Percentiles rank a stretch among this genome's conserved stretches.
Conservation (phyloP, 192 early-diverging fungal species). For the Gamsiella multidivaricata region DNA sequence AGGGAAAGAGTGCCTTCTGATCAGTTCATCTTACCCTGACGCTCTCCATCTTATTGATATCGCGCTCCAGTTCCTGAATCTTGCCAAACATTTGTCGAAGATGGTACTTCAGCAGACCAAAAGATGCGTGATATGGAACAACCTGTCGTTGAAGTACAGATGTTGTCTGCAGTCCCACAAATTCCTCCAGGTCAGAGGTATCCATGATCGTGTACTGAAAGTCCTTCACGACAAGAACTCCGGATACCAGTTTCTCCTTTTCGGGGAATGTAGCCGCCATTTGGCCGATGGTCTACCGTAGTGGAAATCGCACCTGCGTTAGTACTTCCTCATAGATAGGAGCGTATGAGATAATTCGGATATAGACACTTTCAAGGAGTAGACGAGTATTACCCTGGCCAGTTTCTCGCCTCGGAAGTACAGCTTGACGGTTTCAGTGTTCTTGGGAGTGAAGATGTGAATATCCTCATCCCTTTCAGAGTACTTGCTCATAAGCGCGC, state of each 20-base stretch:
- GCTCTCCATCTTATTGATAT: constrained; percentile 37
- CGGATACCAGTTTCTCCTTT: constrained; percentile 73
- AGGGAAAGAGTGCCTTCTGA: background rate
- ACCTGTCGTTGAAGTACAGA: constrained; percentile 81
- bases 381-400: constrained; percentile 71
- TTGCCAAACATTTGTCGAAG: constrained; percentile 95
- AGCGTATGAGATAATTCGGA: background rate
- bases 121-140: constrained; percentile 80
- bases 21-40: constrained; percentile 38
- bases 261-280: constrained; percentile 82
- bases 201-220: constrained; percentile 91
- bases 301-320: background rate
- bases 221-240: constrained; percentile 89
- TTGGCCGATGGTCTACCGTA: constrained; percentile 78
- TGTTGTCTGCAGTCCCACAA: constrained; percentile 80
- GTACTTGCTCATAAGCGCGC: constrained; percentile 87
- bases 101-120: constrained; percentile 87
- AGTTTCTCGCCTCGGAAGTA: constrained; percentile 96
- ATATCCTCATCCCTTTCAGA: constrained; percentile 80
- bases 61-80: constrained; percentile 60
- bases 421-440: constrained; percentile 89
- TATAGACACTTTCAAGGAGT: background rate
- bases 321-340: background rate
- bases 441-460: constrained; percentile 89
- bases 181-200: constrained; percentile 83